phyloP scores from a whole-genome alignment of 2,329 filamentous ascomycete species.

The Aspergillus luchuensis region DNA sequence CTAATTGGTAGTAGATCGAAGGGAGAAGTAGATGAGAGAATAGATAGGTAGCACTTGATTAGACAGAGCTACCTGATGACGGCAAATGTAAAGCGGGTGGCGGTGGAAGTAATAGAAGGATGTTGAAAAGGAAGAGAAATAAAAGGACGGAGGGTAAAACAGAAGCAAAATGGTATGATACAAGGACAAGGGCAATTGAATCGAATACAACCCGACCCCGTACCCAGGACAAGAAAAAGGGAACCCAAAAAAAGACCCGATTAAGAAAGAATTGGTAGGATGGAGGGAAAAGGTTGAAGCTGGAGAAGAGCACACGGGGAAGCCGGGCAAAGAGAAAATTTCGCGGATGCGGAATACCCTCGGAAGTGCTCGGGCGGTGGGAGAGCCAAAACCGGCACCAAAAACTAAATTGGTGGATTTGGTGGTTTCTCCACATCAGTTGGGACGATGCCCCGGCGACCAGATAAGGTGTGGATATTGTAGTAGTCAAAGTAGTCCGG shows the following conservation, averaged over 20 bases:
- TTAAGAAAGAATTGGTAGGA: slow-evolving; percentile 19
- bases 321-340: slow-evolving; percentile 40
- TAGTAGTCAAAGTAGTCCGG: too few species aligned
- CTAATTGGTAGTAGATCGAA: slow-evolving; percentile 19
- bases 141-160: background rate
- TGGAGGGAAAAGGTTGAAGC: slow-evolving; percentile 25
- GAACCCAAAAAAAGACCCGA: slow-evolving; percentile 21
- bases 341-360: slow-evolving; percentile 44
- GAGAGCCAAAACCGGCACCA: slow-evolving; percentile 8
- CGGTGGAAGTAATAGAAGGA: slow-evolving; percentile 14
- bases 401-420: too few species aligned
- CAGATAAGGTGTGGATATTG: too few species aligned
- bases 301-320: slow-evolving; percentile 30
- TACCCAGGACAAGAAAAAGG: slow-evolving; percentile 34
- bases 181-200: slow-evolving; percentile 38
- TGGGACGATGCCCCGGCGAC: too few species aligned
- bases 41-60: background rate
- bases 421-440: too few species aligned
- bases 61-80: slow-evolving; percentile 22
- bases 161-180: slow-evolving; percentile 33
- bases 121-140: slow-evolving; percentile 12
- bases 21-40: background rate
- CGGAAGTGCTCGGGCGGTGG: slow-evolving; percentile 43
- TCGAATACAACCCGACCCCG: slow-evolving; percentile 35
- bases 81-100: slow-evolving; percentile 10